Evolutionary conservation across 306 rosid genomes (phyloP), one percentile per base, ranked within the genome.

Genomic region (Benincasa hispida): DNA sequence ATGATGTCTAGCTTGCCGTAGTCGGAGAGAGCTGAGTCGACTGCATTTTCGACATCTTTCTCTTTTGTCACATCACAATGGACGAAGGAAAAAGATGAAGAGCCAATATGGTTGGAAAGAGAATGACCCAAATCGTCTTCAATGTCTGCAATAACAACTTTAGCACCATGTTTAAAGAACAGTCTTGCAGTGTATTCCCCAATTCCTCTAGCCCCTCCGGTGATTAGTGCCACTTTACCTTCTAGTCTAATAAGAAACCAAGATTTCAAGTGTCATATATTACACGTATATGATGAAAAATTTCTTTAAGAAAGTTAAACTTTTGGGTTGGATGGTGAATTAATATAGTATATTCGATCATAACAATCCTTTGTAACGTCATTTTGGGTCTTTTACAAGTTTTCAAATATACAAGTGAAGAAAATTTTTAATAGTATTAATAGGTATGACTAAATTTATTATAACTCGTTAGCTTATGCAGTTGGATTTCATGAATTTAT

Each of bases 161-260:
- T 76, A 2, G 92, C 87, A 14, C 88, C 91, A 11, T 88, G 92
- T 54, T 76, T 72, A 0, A 87, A 41, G 81, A 88, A 90, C 35
- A 88, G 81, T 32, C 82, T 77, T 18, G 85, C 84, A 0, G 88
- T 81, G 45, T 53, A 47, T 30, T 88, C 92, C 1, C 91, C 91
- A 0, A 90, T 83, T 45, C 95, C 90, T 10, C 88, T 79, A 0
- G 89, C 87, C 0, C 87, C 89, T 0, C 96, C 92, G 0, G 96
- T 90, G 55, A 90, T 63, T 5, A 90, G 0, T 0, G 89, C 87
- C 70, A 90, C 92, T 57, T 88, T 90, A 13, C 91, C 92, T 54
- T 87, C 91, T 30, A 87, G 86, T 82, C 89, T 86, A n/a, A 17
- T 5, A 24, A 25, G n/a, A 22, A 8, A 51, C 10, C 57, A 51